A percentile compares a stretch with the other conserved stretches of the same genome.
Conservation (phyloP, 768 basidiomycete genomes). For the Suillus americanus region DNA sequence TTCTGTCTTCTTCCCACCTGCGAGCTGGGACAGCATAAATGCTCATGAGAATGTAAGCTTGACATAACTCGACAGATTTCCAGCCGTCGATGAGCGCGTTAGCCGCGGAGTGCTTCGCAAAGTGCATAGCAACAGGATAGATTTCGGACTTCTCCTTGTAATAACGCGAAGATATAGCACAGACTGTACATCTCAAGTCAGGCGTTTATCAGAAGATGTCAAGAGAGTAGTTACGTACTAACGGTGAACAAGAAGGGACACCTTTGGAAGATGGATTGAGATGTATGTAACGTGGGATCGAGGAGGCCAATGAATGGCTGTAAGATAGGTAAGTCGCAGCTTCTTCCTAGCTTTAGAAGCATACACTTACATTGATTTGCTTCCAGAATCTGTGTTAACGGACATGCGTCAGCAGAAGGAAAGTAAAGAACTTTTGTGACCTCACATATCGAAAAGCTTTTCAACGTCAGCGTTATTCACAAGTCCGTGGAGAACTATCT, state of each 20-base stretch:
- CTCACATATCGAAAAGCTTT: slow-evolving; percentile 81
- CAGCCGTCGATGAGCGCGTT: slow-evolving; percentile 78
- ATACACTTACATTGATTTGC: slow-evolving; percentile 60
- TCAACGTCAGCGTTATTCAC: slow-evolving; percentile 79
- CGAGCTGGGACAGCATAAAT: slow-evolving; percentile 78
- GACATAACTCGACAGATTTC: slow-evolving; percentile 86
- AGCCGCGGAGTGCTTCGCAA: slow-evolving; percentile 79
- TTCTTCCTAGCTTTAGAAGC: not conserved
- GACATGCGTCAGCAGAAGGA: slow-evolving; percentile 7
- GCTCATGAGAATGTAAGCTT: slow-evolving; percentile 89
- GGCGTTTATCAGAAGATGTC: not conserved
- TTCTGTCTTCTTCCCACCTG: slow-evolving; percentile 87
- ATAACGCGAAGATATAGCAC: slow-evolving; percentile 83
- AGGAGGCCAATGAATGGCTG: slow-evolving; percentile 71
- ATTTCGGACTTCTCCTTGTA: slow-evolving; percentile 79
- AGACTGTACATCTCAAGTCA: slow-evolving; percentile 47
- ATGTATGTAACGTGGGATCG: slow-evolving; percentile 80
- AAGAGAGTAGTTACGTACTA: slow-evolving; percentile 43
- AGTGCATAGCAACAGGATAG: slow-evolving; percentile 87
- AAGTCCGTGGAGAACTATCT: slow-evolving; percentile 78
- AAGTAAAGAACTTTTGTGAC: slow-evolving; percentile 7
- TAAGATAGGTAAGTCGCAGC: slow-evolving; percentile 8
- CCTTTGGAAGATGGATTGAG: slow-evolving; percentile 73
- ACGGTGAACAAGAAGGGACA: slow-evolving; percentile 92
- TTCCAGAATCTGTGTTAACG: slow-evolving; percentile 58